A percentile compares a stretch with the other conserved stretches of the same genome.
These are phyloP conservation scores for Fraxinus ornus DNA, from an alignment of 305 asterid genomes.

Conservation along the genomic window DNA sequence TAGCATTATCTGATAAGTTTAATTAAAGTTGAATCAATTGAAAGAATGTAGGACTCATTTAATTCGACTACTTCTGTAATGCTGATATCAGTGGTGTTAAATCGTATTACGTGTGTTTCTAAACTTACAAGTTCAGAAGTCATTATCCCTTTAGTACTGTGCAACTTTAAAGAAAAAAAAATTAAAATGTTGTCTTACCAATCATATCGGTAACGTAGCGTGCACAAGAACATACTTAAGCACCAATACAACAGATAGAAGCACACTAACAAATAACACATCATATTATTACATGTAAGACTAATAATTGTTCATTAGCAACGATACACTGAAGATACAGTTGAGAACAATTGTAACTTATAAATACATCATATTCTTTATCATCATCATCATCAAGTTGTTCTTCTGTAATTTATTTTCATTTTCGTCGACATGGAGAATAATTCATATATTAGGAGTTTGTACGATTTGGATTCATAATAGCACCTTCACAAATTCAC, in stretches of 20 bases:
- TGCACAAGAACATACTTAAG: neutral
- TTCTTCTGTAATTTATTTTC: conserved; percentile 2
- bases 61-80: neutral
- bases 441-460: neutral
- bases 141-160: neutral
- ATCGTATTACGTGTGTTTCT: neutral
- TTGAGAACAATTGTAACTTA: neutral
- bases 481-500: neutral
- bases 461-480: conserved; percentile 8
- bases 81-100: neutral
- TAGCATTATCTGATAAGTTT: neutral
- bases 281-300: neutral
- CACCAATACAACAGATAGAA: neutral
- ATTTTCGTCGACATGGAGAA: conserved; percentile 13
- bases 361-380: neutral
- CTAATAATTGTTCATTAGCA: neutral
- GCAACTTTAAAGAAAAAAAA: neutral
- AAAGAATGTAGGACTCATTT: neutral
- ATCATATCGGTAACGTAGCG: neutral
- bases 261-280: neutral
- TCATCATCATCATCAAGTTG: neutral
- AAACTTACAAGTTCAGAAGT: neutral
- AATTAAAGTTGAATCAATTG: neutral
- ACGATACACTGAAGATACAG: neutral
- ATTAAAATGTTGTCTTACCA: neutral